Evolutionary conservation across 768 basidiomycete genomes (phyloP).

Genomic region (Boletus barrowsii): DNA sequence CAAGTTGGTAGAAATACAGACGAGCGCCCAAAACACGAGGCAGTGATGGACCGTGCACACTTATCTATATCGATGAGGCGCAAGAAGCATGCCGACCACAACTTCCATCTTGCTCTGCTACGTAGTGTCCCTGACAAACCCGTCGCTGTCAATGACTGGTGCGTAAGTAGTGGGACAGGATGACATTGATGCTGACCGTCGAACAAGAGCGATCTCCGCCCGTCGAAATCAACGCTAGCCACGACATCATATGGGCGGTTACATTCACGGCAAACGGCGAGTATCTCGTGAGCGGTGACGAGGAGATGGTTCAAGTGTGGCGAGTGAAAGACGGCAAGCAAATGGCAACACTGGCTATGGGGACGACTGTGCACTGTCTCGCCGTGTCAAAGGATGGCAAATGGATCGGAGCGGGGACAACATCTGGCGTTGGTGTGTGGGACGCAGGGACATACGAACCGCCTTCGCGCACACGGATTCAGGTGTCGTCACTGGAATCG

Average conservation of each 20-base stretch:
- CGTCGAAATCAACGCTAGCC: not conserved
- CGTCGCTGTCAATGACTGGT: not conserved
- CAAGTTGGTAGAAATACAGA: too few relatives aligned
- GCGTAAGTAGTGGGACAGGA: not conserved
- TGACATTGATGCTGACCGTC: not conserved
- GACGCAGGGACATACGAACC: not conserved
- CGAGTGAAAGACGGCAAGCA: not conserved
- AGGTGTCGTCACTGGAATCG: not conserved
- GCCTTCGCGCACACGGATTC: not conserved
- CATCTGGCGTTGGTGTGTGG: not conserved
- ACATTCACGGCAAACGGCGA: not conserved
- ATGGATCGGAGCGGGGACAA: not conserved
- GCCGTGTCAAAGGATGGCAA: not conserved
- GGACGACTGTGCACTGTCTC: not conserved
- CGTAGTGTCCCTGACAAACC: too few relatives aligned
- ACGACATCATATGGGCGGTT: not conserved
- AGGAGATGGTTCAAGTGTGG: not conserved
- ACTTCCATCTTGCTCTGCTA: too few relatives aligned
- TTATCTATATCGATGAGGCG: too few relatives aligned
- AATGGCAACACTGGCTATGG: not conserved
- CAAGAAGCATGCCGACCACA: too few relatives aligned
- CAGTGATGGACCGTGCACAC: too few relatives aligned
- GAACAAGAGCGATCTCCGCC: not conserved
- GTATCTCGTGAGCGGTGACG: not conserved
- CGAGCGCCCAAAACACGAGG: too few relatives aligned